Conservation (phyloP, 164 flowering plant genomes). For the Chloranthus sessilifolius region DNA sequence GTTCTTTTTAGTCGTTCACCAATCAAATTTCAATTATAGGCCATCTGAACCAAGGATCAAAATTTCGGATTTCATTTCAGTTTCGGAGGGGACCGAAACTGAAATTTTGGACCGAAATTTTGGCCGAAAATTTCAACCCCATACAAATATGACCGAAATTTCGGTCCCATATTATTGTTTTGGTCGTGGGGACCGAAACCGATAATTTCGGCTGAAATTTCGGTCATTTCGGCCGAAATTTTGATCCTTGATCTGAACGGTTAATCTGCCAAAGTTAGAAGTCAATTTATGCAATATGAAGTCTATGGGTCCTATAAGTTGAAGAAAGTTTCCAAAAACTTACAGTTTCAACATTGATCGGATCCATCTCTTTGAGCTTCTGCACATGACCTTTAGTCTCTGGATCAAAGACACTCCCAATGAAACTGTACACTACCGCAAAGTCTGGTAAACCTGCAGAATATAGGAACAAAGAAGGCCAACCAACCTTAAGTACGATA, state of each 20-base stretch:
- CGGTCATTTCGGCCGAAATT: no score
- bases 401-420: constrained; percentile 93
- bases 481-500: constrained; percentile 1
- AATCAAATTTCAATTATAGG: not conserved
- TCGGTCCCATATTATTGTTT: no score
- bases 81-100: no score
- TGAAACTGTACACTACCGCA: constrained; percentile 83
- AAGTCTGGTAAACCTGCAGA: constrained; percentile 80
- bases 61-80: no score
- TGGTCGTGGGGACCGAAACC: no score
- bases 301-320: not conserved
- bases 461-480: constrained; percentile 7
- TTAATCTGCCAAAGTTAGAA: not conserved
- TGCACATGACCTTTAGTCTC: constrained; percentile 61
- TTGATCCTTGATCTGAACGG: no score
- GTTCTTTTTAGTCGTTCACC: not conserved
- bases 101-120: no score
- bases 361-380: constrained; percentile 96
- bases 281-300: not conserved
- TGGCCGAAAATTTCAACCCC: no score
- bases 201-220: no score
- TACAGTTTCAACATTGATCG: constrained; percentile 86
- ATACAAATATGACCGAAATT: no score
- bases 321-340: constrained; percentile 27
- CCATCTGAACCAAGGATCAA: no score